Percentiles rank a stretch among this genome's conserved stretches.
These are phyloP conservation scores for Cytospora piceicola DNA, from an alignment of 2,329 filamentous ascomycete genomes.

Conservation along the genomic window DNA sequence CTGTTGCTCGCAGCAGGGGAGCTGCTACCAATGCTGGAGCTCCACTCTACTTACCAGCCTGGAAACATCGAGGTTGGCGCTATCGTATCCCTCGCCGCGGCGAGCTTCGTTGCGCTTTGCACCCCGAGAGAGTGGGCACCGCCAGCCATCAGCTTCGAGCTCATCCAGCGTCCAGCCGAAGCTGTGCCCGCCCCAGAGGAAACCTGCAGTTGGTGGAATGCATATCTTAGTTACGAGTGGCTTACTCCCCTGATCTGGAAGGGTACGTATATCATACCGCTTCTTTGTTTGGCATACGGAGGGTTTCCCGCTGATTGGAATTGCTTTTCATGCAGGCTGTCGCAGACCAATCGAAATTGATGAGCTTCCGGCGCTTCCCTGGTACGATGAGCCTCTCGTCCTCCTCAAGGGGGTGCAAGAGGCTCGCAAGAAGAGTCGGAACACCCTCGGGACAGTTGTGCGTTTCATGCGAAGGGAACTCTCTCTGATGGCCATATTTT, in stretches of 20 bases:
- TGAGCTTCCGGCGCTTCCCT: slow-evolving; percentile 53
- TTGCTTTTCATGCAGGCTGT: slow-evolving; percentile 30
- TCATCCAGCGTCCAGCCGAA: slow-evolving; percentile 43
- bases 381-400: slow-evolving; percentile 59
- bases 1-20: slow-evolving; percentile 29
- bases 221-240: slow-evolving; percentile 57
- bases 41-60: slow-evolving; percentile 33
- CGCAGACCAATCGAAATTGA: slow-evolving; percentile 50
- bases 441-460: slow-evolving; percentile 51
- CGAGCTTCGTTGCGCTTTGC: slow-evolving; percentile 45
- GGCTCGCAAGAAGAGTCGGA: slow-evolving; percentile 48
- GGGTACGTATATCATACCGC: slow-evolving; percentile 36
- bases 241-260: slow-evolving; percentile 54
- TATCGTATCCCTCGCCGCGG: slow-evolving; percentile 43
- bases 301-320: neutral
- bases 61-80: slow-evolving; percentile 40
- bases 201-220: slow-evolving; percentile 57
- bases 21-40: slow-evolving; percentile 31
- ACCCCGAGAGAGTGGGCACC: slow-evolving; percentile 58
- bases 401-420: slow-evolving; percentile 49
- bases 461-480: slow-evolving; percentile 50
- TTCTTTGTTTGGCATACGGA: too few relatives aligned
- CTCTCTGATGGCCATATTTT: slow-evolving; percentile 50
- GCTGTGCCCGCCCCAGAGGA: slow-evolving; percentile 54
- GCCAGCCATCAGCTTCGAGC: slow-evolving; percentile 44